These are phyloP conservation scores for Wickerhamomyces silvicola DNA, from an alignment of 805 yeast species.

Conservation along the genomic window DNA sequence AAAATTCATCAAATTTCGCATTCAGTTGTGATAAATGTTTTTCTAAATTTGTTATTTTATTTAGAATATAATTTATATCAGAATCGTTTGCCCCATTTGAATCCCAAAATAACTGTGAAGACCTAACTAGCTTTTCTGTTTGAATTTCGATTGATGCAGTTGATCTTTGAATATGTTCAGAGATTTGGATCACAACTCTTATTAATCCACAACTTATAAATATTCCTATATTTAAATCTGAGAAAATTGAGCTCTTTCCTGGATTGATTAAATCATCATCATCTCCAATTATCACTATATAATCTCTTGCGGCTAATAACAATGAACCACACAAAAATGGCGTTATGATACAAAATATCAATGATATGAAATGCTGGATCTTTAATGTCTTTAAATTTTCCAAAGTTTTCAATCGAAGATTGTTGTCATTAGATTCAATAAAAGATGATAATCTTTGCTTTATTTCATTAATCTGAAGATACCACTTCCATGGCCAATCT, in stretches of 20 bases:
- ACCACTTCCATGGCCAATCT: constrained; percentile 41
- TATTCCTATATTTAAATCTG: constrained; percentile 30
- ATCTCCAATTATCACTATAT: constrained; percentile 23
- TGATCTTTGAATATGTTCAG: constrained; percentile 14
- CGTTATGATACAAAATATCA: constrained; percentile 23
- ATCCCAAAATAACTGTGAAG: neutral
- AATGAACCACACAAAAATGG: constrained; percentile 23
- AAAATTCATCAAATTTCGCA: constrained; percentile 8
- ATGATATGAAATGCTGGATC: constrained; percentile 18
- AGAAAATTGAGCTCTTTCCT: too few relatives aligned
- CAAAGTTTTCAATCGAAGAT: constrained; percentile 2
- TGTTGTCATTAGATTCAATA: constrained; percentile 2
- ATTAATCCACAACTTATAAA: constrained; percentile 30
- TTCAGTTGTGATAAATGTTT: constrained; percentile 2
- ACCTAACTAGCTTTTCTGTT: constrained; percentile 7
- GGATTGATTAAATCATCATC: constrained; percentile 23
- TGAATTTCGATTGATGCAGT: constrained; percentile 12
- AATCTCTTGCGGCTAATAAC: constrained; percentile 26
- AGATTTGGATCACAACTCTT: constrained; percentile 19
- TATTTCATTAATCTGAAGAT: constrained; percentile 20
- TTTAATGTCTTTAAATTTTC: constrained; percentile 4
- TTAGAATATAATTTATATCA: neutral
- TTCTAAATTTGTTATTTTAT: constrained; percentile 1
- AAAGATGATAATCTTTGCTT: constrained; percentile 6
- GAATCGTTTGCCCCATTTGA: too few relatives aligned